phyloP scores from a whole-genome alignment of 1,139 yeast genomes.

The Arxiozyma bovina region DNA sequence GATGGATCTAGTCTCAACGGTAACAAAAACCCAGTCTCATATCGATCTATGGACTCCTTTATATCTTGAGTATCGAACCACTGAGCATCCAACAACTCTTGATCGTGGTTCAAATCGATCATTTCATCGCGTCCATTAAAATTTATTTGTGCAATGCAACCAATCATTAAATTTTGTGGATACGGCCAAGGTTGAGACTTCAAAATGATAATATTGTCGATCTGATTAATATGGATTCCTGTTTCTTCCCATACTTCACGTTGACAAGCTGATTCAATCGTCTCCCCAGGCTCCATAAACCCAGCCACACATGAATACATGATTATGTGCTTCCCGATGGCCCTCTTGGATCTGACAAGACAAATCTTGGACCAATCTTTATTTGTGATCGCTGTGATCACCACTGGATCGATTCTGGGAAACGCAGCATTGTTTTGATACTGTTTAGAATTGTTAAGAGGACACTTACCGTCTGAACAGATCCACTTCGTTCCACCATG shows the following conservation, averaged over 20 bases:
- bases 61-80: constrained; percentile 65
- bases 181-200: constrained; percentile 94
- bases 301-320: constrained; percentile 89
- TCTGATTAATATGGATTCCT: constrained; percentile 51
- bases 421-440: constrained; percentile 41
- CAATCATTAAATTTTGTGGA: constrained; percentile 89
- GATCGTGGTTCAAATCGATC: constrained; percentile 70
- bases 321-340: constrained; percentile 35
- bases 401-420: constrained; percentile 87
- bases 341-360: constrained; percentile 60
- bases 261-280: constrained; percentile 78
- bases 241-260: constrained; percentile 96
- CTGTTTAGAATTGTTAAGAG: background rate
- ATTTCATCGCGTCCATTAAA: constrained; percentile 50
- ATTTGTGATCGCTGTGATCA: constrained; percentile 71
- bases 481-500: constrained; percentile 75
- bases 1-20: constrained; percentile 26
- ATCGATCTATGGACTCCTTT: constrained; percentile 34
- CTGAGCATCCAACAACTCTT: constrained; percentile 73
- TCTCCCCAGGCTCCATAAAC: constrained; percentile 90
- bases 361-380: constrained; percentile 52
- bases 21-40: constrained; percentile 18
- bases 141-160: constrained; percentile 71
- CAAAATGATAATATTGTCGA: constrained; percentile 45
- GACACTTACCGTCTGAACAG: constrained; percentile 37